phyloP scores from a whole-genome alignment of 352 stramenopile genomes.

The Globisporangium mamillatum region DNA sequence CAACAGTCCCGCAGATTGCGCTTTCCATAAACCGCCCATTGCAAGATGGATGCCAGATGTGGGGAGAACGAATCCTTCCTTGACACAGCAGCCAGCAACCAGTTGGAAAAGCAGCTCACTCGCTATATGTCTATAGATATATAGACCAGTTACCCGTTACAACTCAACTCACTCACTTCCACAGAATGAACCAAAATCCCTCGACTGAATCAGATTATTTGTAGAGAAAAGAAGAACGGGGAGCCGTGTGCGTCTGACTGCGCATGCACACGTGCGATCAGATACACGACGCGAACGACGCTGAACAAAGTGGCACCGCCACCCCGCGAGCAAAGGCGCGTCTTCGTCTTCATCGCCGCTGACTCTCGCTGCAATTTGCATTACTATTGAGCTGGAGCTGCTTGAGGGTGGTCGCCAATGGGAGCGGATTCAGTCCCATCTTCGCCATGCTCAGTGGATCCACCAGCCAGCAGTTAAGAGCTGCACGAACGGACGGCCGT shows the following conservation, averaged over 20 bases:
- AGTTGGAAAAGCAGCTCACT: neutral
- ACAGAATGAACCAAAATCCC: neutral
- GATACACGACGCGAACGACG: neutral
- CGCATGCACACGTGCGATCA: neutral
- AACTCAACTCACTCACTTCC: neutral
- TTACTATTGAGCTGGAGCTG: neutral
- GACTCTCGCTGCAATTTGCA: neutral
- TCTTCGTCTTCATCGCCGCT: neutral
- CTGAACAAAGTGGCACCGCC: neutral
- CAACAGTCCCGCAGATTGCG: neutral
- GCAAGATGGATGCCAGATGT: neutral
- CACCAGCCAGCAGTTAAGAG: neutral
- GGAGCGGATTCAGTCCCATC: neutral
- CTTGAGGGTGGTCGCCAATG: neutral
- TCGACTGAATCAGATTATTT: neutral
- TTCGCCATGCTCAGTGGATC: neutral
- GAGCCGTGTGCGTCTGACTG: neutral
- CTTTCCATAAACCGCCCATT: neutral
- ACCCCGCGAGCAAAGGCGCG: neutral
- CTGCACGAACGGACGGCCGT: neutral
- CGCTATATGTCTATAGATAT: neutral
- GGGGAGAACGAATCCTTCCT: neutral
- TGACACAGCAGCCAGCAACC: too few species aligned
- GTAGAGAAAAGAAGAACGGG: neutral
- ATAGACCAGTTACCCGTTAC: neutral